These are phyloP conservation scores for Pyricularia sp. DNA, from an alignment of 2,329 filamentous ascomycete species.

Conservation along the genomic window DNA sequence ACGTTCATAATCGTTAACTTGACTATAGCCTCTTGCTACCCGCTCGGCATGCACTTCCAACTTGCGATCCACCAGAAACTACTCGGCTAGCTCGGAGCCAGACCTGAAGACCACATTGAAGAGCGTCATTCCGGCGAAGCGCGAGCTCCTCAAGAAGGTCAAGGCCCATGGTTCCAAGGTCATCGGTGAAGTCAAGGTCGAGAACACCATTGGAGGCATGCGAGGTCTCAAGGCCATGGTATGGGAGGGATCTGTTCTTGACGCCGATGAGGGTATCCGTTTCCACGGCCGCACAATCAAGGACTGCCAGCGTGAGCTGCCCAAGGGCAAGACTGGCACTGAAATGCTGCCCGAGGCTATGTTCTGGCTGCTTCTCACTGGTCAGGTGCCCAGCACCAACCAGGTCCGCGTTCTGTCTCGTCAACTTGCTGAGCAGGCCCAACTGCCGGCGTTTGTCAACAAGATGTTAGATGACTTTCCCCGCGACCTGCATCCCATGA, in stretches of 20 bases:
- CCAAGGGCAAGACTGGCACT: slow-evolving; percentile 81
- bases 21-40: slow-evolving; percentile 3
- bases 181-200: slow-evolving; percentile 85
- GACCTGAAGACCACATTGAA: slow-evolving; percentile 81
- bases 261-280: slow-evolving; percentile 92
- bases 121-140: slow-evolving; percentile 77
- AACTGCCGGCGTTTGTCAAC: slow-evolving; percentile 69
- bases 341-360: slow-evolving; percentile 98
- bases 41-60: slow-evolving; percentile 5
- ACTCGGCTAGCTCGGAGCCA: slow-evolving; percentile 66
- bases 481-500: slow-evolving; percentile 90
- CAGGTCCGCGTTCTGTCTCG: slow-evolving; percentile 76
- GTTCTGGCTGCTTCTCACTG: slow-evolving; percentile 97
- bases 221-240: slow-evolving; percentile 95
- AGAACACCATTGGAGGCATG: slow-evolving; percentile 93
- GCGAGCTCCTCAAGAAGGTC: slow-evolving; percentile 86
- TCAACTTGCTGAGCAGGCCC: slow-evolving; percentile 75
- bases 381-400: slow-evolving; percentile 68
- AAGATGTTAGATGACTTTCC: slow-evolving; percentile 87
- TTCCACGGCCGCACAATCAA: slow-evolving; percentile 98
- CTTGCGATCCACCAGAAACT: slow-evolving; percentile 34
- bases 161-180: slow-evolving; percentile 73
- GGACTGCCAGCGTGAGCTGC: slow-evolving; percentile 86
- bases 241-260: slow-evolving; percentile 95
- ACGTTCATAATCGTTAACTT: not conserved